A percentile compares a stretch with the other conserved stretches of the same genome.
Evolutionary conservation across 371 early-diverging fungal genomes (phyloP).

Genomic region (Mucor circinelloides): DNA sequence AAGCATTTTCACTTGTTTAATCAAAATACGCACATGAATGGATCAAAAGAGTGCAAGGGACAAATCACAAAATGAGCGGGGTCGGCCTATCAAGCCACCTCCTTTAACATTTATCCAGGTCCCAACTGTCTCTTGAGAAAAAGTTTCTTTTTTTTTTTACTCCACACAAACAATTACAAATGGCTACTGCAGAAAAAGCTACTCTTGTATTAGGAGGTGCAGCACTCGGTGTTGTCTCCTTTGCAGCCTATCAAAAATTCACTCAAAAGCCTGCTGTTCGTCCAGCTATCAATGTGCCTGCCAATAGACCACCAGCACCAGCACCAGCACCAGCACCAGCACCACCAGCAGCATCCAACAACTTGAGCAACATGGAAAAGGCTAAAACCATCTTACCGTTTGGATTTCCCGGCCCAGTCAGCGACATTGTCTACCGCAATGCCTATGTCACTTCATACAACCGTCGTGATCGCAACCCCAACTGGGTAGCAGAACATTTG

Average conservation of each 20-base stretch:
- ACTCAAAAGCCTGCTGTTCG: constrained; percentile 32
- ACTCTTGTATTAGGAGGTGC: constrained; percentile 53
- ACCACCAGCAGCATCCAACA: too few relatives aligned
- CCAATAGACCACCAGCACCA: not conserved
- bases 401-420: constrained; percentile 61
- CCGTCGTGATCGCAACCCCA: constrained; percentile 81
- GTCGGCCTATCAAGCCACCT: not conserved
- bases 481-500: constrained; percentile 87
- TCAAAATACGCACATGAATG: not conserved
- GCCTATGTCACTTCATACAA: constrained; percentile 71
- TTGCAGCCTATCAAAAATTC: constrained; percentile 46
- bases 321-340: not conserved
- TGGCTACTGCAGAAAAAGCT: constrained; percentile 39
- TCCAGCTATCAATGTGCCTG: constrained; percentile 4
- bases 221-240: constrained; percentile 47
- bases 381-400: constrained; percentile 52
- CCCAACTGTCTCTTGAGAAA: not conserved
- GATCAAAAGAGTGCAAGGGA: too few relatives aligned
- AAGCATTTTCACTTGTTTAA: not conserved
- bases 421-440: constrained; percentile 58
- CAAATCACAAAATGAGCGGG: not conserved
- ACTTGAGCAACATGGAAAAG: constrained; percentile 33
- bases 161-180: not conserved
- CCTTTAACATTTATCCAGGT: not conserved
- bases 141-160: not conserved